These are phyloP conservation scores for Coffea eugenioides DNA, from an alignment of 257 asterid species.

Conservation along the genomic window DNA sequence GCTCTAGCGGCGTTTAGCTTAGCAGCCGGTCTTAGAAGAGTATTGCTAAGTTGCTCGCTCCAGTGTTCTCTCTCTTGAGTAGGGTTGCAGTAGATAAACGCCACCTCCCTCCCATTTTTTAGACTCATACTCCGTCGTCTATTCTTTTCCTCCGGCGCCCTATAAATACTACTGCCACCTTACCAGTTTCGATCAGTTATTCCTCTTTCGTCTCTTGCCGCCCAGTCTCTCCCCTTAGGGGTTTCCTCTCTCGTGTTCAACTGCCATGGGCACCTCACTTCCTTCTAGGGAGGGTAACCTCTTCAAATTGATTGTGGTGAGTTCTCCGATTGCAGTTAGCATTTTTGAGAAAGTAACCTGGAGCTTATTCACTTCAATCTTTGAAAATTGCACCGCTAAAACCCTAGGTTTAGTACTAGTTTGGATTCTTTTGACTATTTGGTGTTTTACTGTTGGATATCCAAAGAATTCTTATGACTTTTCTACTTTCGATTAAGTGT, in stretches of 20 bases:
- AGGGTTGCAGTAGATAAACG: slow-evolving; percentile 94
- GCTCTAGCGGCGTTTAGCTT: too few relatives aligned
- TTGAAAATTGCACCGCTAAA: slow-evolving; percentile 7
- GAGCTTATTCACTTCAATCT: slow-evolving; percentile 8
- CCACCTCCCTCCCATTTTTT: slow-evolving; percentile 51
- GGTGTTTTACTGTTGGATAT: neutral
- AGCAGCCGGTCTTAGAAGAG: too few relatives aligned
- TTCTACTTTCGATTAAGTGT: neutral
- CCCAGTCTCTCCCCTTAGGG: slow-evolving; percentile 13
- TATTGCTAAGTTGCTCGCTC: neutral
- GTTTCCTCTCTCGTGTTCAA: neutral
- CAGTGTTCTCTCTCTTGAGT: slow-evolving; percentile 28
- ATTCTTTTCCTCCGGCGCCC: slow-evolving; percentile 12
- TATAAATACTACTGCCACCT: neutral
- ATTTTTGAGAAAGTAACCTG: neutral
- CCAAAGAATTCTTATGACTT: neutral
- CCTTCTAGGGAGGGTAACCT: slow-evolving; percentile 99
- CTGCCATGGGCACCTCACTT: slow-evolving; percentile 83
- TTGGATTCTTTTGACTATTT: slow-evolving; percentile 7
- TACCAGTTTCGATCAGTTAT: slow-evolving; percentile 12
- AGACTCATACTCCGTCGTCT: slow-evolving; percentile 20
- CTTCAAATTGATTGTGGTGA: slow-evolving; percentile 95
- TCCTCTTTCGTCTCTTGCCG: slow-evolving; percentile 17
- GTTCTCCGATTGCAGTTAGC: slow-evolving; percentile 32
- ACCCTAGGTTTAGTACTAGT: slow-evolving; percentile 20